These are phyloP conservation scores for Sclerotinia subarctica DNA, from an alignment of 2,329 filamentous ascomycete genomes.

Conservation along the genomic window DNA sequence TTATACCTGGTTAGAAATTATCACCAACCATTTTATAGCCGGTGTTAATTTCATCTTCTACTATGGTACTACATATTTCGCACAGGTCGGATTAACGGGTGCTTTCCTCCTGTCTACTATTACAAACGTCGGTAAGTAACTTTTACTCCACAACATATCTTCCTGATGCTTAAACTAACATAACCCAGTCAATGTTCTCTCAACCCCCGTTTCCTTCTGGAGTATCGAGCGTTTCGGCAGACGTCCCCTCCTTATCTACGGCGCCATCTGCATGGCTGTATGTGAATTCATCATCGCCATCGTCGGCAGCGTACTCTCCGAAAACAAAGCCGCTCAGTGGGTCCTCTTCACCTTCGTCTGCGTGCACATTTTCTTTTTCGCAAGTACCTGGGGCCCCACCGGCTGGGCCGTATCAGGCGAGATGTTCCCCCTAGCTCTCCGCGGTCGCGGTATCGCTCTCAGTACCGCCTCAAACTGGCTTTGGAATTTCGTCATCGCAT, in stretches of 20 bases:
- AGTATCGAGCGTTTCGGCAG: constrained; percentile 81
- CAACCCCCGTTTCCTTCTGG: constrained; percentile 78
- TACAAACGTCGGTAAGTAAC: constrained; percentile 40
- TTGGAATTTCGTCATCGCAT: constrained; percentile 69
- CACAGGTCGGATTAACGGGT: constrained; percentile 68
- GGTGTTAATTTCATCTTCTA: constrained; percentile 94
- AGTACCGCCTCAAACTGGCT: constrained; percentile 88
- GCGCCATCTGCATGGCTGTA: constrained; percentile 76
- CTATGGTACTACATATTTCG: constrained; percentile 89
- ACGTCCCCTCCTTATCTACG: constrained; percentile 73
- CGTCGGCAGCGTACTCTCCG: constrained; percentile 48
- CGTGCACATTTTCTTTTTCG: constrained; percentile 85
- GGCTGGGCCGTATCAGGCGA: constrained; percentile 83
- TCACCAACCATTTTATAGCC: constrained; percentile 45
- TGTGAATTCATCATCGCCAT: constrained; percentile 87
- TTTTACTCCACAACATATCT: background rate
- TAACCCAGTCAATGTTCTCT: constrained; percentile 70
- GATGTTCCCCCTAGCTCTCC: constrained; percentile 80
- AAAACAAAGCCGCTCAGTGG: constrained; percentile 53
- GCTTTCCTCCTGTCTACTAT: constrained; percentile 83
- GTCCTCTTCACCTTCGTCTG: constrained; percentile 56
- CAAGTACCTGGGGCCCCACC: constrained; percentile 69
- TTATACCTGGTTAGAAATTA: background rate
- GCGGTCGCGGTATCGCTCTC: constrained; percentile 70
- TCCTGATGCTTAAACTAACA: background rate